phyloP scores from a whole-genome alignment of 345 rosid species.

The Diplotaxis tenuifolia region DNA sequence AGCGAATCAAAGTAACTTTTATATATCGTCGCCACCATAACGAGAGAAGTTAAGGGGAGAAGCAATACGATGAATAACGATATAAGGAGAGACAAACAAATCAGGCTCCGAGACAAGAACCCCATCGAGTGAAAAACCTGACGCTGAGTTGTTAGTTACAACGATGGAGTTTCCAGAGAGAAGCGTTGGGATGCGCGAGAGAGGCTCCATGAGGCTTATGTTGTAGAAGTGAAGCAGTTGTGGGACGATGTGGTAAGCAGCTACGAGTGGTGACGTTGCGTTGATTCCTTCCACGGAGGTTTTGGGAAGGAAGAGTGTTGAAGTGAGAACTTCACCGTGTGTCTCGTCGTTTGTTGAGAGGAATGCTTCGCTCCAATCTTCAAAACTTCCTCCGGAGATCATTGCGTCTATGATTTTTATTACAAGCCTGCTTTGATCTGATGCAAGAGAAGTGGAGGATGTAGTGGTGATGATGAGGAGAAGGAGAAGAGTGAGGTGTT shows the following conservation, averaged over 20 bases:
- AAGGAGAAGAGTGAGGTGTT: neutral
- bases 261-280: conserved; percentile 33
- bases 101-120: conserved; percentile 30
- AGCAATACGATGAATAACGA: conserved; percentile 30
- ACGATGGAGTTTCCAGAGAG: conserved; percentile 24
- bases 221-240: conserved; percentile 14
- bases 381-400: conserved; percentile 26
- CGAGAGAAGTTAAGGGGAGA: conserved; percentile 31
- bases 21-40: conserved; percentile 10
- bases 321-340: conserved; percentile 25
- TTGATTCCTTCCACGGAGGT: conserved; percentile 23
- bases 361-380: conserved; percentile 30
- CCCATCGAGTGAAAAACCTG: conserved; percentile 10
- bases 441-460: neutral
- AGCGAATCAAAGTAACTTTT: neutral
- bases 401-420: conserved; percentile 27
- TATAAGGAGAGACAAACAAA: conserved; percentile 24
- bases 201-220: conserved; percentile 20
- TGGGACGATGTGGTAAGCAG: conserved; percentile 35
- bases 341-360: conserved; percentile 23
- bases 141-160: conserved; percentile 25
- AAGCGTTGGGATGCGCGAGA: conserved; percentile 26
- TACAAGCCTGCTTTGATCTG: conserved; percentile 6
- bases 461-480: neutral
- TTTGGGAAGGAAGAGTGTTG: conserved; percentile 36